phyloP scores from a whole-genome alignment of 305 asterid genomes.

The Fraxinus sp. region DNA sequence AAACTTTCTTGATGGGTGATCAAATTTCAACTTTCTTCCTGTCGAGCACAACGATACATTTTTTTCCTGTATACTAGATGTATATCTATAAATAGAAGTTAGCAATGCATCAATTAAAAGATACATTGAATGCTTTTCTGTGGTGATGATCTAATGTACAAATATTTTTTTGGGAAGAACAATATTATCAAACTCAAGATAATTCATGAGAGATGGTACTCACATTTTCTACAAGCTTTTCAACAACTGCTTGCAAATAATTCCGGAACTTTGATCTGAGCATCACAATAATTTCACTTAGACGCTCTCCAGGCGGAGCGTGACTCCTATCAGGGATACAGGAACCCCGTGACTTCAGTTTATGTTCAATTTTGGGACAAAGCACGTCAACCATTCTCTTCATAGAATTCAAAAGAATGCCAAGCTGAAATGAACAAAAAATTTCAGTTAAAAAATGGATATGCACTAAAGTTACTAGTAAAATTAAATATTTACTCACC shows the following conservation, averaged over 20 bases:
- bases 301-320: conserved; percentile 47
- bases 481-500: conserved; percentile 25
- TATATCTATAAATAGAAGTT: background rate
- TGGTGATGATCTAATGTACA: background rate
- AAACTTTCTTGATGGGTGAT: background rate
- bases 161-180: background rate
- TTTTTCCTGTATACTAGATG: background rate
- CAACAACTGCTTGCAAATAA: conserved; percentile 55
- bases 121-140: background rate
- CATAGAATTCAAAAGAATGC: conserved; percentile 52
- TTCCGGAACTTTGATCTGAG: conserved; percentile 56
- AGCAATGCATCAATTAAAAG: background rate
- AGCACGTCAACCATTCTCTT: conserved; percentile 50
- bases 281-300: conserved; percentile 57
- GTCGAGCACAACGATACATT: background rate
- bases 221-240: conserved; percentile 54
- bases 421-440: conserved; percentile 35
- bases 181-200: background rate
- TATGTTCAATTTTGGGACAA: conserved; percentile 49
- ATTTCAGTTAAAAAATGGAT: background rate
- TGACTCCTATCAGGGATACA: conserved; percentile 50
- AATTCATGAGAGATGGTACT: conserved; percentile 10
- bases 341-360: conserved; percentile 51
- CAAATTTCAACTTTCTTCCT: background rate
- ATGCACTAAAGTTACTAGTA: background rate